Percentiles rank a stretch among this genome's conserved stretches.
These are phyloP conservation scores for Radiomyces spectabilis DNA, from an alignment of 192 early-diverging fungal genomes.

Conservation along the genomic window DNA sequence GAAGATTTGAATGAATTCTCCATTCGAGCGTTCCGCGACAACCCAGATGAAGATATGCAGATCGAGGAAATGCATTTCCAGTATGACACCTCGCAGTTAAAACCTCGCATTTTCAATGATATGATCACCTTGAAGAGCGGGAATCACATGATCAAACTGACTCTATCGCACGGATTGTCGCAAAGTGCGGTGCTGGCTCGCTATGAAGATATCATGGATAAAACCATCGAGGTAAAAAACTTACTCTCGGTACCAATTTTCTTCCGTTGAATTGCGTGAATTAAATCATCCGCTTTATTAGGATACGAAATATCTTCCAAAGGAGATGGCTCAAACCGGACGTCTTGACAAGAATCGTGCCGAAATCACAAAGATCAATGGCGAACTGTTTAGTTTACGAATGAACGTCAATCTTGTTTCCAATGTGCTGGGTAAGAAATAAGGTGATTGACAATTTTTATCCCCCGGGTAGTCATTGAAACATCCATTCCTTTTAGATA, in stretches of 20 bases:
- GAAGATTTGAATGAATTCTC: slow-evolving; percentile 34
- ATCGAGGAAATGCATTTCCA: slow-evolving; percentile 78
- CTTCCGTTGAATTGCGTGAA: no score
- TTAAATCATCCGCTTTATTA: slow-evolving; percentile 1
- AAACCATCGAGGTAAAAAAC: slow-evolving; percentile 44
- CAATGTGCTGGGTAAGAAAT: slow-evolving; percentile 63
- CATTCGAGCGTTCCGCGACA: slow-evolving; percentile 31
- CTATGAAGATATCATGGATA: slow-evolving; percentile 55
- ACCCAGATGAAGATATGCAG: slow-evolving; percentile 45
- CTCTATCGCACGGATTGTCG: slow-evolving; percentile 44
- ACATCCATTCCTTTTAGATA: slow-evolving; percentile 32
- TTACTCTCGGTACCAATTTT: no score
- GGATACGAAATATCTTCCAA: slow-evolving; percentile 52
- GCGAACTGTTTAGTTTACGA: slow-evolving; percentile 61
- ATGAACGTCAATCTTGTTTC: slow-evolving; percentile 82
- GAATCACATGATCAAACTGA: slow-evolving; percentile 56
- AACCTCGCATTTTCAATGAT: slow-evolving; percentile 78
- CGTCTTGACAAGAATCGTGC: slow-evolving; percentile 38
- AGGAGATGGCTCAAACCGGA: slow-evolving; percentile 47
- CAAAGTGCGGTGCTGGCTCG: slow-evolving; percentile 52
- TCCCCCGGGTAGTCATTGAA: neutral
- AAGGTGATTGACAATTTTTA: neutral
- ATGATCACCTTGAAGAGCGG: slow-evolving; percentile 71
- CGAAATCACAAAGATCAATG: slow-evolving; percentile 47
- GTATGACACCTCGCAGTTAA: slow-evolving; percentile 54